Base-by-base conservation (phyloP, 768 basidiomycete species). In the Austroboletus festivus region DNA sequence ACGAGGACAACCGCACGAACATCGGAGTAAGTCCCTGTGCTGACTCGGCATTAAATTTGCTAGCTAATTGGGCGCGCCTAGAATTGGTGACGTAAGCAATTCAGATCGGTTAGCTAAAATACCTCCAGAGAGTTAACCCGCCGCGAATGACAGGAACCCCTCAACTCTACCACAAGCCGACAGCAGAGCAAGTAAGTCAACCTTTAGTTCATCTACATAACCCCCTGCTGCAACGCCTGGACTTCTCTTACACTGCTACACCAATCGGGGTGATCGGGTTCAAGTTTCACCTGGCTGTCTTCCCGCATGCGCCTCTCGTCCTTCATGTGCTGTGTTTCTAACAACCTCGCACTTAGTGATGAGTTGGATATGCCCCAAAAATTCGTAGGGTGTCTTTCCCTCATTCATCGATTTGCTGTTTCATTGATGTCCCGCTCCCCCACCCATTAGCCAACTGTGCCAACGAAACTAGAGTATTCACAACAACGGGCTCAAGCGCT, bases 301-400 rank as follows among this genome's bases (percentile, higher is more conserved):
- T 55, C 67, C 61, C 59, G 51, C 77, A 86, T 88, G 85, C 75
- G 64, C 67, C 69, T 83, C 64, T 76, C 73, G 58, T 79, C 77
- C 55, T 65, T 85, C 34, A 65, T 84, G 64, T 85, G 84, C 68
- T 86, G 81, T 63, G 73, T 73, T 67, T 78, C 82, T 77, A 72
- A 78, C 70, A 65, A 71, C 59, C 67, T 71, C 67, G 60, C 69
- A 57, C 69, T 73, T 69, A 81, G 80, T 61, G 74, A 80, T 59
- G 75, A 73, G 51, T 71, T 72, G 53, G 63, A 64, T 22, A 58
- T 56, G 16, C 56, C 54, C n/a, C 67, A 65, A 53, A 67, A 66
- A 46, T 26, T 51, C 57, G 65, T 66, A 35, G 56, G 66, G 41
- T 24, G 67, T 60, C 48, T 59, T 34, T 26, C 15, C 55, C 39